A percentile compares a stretch with the other conserved stretches of the same genome.
Conservation (phyloP, 495 filamentous ascomycete genomes). For the Chaetomium fimeti region DNA sequence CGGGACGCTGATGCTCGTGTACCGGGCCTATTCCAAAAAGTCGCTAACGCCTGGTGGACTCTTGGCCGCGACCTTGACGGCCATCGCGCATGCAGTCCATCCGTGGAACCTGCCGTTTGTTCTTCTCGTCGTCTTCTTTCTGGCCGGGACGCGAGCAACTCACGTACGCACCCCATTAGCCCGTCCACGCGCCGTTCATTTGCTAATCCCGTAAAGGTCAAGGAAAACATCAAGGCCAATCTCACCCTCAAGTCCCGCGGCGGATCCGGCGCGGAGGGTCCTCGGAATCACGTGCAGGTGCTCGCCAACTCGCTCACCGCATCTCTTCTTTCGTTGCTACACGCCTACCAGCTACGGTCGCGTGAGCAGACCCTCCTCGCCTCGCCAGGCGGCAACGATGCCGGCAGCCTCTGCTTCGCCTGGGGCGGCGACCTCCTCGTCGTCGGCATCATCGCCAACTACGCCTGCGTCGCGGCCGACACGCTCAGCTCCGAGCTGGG, state of each 20-base stretch:
- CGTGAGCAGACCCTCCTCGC: constrained; percentile 37
- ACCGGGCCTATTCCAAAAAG: constrained; percentile 67
- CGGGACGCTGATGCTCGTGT: constrained; percentile 60
- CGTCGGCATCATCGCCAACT: constrained; percentile 66
- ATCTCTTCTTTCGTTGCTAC: constrained; percentile 67
- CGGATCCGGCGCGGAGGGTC: constrained; percentile 69
- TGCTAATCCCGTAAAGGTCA: constrained; percentile 55
- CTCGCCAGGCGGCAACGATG: constrained; percentile 16
- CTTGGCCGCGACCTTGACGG: constrained; percentile 66
- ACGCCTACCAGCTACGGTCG: constrained; percentile 60
- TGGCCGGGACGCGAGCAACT: constrained; percentile 77
- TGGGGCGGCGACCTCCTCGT: constrained; percentile 57
- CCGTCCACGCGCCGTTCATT: background rate
- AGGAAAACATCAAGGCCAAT: constrained; percentile 78
- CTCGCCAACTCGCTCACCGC: constrained; percentile 83
- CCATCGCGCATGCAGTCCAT: constrained; percentile 76
- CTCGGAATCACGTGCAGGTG: constrained; percentile 84
- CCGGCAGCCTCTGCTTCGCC: constrained; percentile 46
- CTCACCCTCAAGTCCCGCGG: constrained; percentile 76
- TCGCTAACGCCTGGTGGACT: constrained; percentile 75
- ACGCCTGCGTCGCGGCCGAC: constrained; percentile 86
- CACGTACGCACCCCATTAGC: constrained; percentile 53
- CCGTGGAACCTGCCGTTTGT: constrained; percentile 88
- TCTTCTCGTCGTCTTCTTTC: constrained; percentile 81
- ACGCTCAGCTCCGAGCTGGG: constrained; percentile 95